phyloP scores from a whole-genome alignment of 2,329 filamentous ascomycete species.

The Ceratocystis huliohia region DNA sequence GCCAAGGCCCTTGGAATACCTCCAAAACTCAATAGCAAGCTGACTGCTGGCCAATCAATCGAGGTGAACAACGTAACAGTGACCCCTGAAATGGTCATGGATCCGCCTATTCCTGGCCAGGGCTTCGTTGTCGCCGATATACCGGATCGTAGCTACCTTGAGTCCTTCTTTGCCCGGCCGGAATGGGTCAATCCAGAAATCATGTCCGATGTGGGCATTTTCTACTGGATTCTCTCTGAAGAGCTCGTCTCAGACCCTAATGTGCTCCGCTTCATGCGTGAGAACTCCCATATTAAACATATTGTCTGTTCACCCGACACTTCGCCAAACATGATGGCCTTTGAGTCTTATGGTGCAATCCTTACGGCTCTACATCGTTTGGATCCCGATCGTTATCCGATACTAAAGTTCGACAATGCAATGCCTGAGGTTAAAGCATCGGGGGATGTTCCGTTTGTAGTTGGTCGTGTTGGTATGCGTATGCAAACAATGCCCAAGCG shows the following conservation, averaged over 20 bases:
- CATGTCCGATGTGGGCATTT: conserved; percentile 52
- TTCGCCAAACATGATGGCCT: conserved; percentile 60
- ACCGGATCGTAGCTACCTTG: conserved; percentile 56
- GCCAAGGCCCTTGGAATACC: conserved; percentile 54
- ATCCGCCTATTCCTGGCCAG: conserved; percentile 49
- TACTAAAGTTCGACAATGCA: conserved; percentile 54
- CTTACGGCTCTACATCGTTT: conserved; percentile 58
- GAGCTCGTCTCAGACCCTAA: conserved; percentile 50
- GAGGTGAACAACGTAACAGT: conserved; percentile 55
- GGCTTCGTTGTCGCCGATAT: conserved; percentile 74
- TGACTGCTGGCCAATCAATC: conserved; percentile 49
- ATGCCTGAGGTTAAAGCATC: conserved; percentile 21
- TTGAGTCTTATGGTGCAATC: conserved; percentile 54
- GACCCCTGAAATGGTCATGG: conserved; percentile 79
- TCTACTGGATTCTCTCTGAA: conserved; percentile 72
- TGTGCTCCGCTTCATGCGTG: conserved; percentile 57
- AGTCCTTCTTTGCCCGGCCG: conserved; percentile 51
- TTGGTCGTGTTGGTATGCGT: conserved; percentile 35
- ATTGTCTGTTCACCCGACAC: conserved; percentile 62
- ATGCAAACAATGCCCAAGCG: conserved; percentile 37
- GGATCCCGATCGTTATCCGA: conserved; percentile 58
- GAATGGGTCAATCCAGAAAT: conserved; percentile 53
- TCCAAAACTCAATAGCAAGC: conserved; percentile 41
- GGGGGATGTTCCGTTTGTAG: conserved; percentile 27
- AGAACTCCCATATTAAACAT: conserved; percentile 52